Conservation (phyloP, 2,329 filamentous ascomycete species). For the Tolypocladium tundrense region DNA sequence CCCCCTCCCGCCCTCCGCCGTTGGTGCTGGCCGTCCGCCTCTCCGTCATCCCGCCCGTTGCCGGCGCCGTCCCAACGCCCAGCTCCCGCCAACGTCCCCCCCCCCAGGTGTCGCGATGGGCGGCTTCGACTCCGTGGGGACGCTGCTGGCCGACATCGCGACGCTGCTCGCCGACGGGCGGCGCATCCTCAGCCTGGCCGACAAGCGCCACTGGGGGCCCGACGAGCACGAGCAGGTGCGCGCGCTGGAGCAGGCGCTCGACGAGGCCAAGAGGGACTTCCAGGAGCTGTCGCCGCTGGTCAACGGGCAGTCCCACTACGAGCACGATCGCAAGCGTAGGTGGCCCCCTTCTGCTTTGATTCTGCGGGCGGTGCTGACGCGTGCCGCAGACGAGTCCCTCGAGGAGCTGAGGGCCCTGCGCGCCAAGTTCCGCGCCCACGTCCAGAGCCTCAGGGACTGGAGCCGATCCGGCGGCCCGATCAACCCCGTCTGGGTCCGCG, state of each 20-base stretch:
- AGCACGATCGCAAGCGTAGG: slow-evolving; percentile 45
- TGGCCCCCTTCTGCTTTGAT: slow-evolving; percentile 4
- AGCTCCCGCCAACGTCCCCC: not conserved
- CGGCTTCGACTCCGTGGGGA: slow-evolving; percentile 43
- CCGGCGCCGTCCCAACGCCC: not conserved
- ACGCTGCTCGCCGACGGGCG: slow-evolving; percentile 41
- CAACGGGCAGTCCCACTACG: slow-evolving; percentile 46
- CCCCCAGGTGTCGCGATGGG: slow-evolving; percentile 14
- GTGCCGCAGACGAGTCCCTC: slow-evolving; percentile 36
- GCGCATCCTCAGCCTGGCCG: slow-evolving; percentile 44
- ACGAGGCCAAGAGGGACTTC: slow-evolving; percentile 51
- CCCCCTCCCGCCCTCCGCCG: not conserved
- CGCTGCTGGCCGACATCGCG: slow-evolving; percentile 48
- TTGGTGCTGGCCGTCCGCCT: not conserved
- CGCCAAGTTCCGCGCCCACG: slow-evolving; percentile 34
- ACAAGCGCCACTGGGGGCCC: slow-evolving; percentile 47
- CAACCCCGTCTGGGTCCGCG: slow-evolving; percentile 43
- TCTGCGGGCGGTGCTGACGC: not conserved
- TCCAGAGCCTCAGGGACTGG: slow-evolving; percentile 44
- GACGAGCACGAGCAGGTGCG: slow-evolving; percentile 51
- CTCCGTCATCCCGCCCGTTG: not conserved
- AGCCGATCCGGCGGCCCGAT: slow-evolving; percentile 42
- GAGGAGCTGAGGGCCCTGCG: slow-evolving; percentile 37
- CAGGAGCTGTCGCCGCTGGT: slow-evolving; percentile 45
- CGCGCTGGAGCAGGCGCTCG: slow-evolving; percentile 42